A percentile compares a stretch with the other conserved stretches of the same genome.
Conservation (phyloP, 2,329 filamentous ascomycete genomes). For the Aspergillus alliaceus region DNA sequence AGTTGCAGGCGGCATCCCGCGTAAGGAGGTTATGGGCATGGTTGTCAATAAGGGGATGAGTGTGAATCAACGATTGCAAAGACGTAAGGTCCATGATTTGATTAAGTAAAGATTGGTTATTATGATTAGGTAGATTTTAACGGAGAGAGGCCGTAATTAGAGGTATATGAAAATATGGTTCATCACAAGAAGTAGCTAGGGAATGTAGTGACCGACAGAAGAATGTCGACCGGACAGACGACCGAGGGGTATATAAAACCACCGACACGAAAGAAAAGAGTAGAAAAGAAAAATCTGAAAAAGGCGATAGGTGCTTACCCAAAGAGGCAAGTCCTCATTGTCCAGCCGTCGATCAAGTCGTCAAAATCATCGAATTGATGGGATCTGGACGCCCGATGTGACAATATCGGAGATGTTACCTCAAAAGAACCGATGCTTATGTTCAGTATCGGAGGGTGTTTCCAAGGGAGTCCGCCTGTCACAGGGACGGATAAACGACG, state of each 20-base stretch:
- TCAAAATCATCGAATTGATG: background rate
- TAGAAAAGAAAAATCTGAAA: background rate
- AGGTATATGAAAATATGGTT: background rate
- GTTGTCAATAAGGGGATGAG: conserved; percentile 48
- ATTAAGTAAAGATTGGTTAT: background rate
- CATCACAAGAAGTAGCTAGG: background rate
- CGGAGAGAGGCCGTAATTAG: background rate
- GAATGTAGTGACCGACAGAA: background rate
- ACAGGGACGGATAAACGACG: background rate
- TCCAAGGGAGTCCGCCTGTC: background rate
- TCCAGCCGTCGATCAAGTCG: background rate
- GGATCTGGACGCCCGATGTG: background rate
- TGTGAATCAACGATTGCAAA: conserved; percentile 37
- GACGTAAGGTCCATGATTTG: conserved; percentile 29
- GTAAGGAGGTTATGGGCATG: conserved; percentile 49
- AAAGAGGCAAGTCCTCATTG: conserved; percentile 10
- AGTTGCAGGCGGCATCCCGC: conserved; percentile 31
- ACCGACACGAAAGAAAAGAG: background rate
- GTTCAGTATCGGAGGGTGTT: background rate
- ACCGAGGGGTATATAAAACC: background rate
- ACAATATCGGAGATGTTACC: conserved; percentile 1
- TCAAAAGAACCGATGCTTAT: background rate
- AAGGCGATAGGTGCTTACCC: conserved; percentile 12
- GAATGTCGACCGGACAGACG: background rate
- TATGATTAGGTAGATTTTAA: background rate